Percentiles rank a stretch among this genome's conserved stretches.
These are phyloP conservation scores for Solanum sejunctum DNA, from an alignment of 257 asterid genomes.

Conservation along the genomic window DNA sequence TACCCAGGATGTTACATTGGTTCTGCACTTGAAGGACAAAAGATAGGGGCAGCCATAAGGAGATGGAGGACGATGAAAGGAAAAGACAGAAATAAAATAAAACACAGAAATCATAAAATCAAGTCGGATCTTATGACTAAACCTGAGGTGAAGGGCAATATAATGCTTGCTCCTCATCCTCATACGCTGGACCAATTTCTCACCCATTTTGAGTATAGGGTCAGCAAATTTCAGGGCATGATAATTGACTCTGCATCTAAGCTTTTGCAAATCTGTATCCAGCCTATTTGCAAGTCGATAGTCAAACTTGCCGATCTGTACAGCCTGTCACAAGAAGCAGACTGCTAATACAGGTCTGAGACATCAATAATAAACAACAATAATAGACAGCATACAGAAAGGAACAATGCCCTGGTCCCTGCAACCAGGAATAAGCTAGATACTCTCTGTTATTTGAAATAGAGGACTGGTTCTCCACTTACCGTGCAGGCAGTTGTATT, in stretches of 20 bases:
- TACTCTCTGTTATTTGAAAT: background rate
- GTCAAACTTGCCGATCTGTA: constrained; percentile 83
- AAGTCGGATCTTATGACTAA: constrained; percentile 7
- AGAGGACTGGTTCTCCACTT: background rate
- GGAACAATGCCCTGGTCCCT: background rate
- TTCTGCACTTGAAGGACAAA: background rate
- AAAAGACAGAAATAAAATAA: background rate
- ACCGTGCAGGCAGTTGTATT: background rate
- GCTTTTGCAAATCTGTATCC: constrained; percentile 76
- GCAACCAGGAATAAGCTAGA: background rate
- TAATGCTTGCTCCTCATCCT: constrained; percentile 70
- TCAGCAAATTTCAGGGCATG: constrained; percentile 88
- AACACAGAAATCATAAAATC: background rate
- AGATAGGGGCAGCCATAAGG: background rate
- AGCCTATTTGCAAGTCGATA: constrained; percentile 88
- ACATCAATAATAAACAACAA: background rate
- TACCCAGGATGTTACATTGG: background rate
- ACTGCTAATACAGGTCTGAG: background rate
- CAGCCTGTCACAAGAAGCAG: constrained; percentile 51
- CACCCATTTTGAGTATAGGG: constrained; percentile 73
- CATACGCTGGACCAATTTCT: constrained; percentile 70
- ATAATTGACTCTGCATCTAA: constrained; percentile 91
- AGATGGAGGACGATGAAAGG: background rate
- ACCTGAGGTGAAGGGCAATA: constrained; percentile 93
- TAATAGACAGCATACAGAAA: background rate